phyloP scores from a whole-genome alignment of 2,329 filamentous ascomycete species.

The Xylariaceae sp. region DNA sequence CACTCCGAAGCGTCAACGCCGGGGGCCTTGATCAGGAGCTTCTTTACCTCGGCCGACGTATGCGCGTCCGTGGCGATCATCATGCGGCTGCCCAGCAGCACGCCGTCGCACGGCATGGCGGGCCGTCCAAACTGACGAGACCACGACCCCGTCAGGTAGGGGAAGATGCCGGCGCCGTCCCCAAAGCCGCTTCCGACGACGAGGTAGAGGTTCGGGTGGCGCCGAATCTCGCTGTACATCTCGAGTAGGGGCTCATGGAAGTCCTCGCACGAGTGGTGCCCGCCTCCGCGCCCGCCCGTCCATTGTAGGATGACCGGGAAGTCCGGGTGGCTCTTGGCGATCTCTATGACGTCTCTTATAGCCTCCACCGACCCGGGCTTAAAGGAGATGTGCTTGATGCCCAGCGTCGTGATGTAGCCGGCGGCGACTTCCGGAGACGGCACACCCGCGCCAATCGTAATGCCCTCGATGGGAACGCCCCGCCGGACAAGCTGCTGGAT shows the following conservation, averaged over 20 bases:
- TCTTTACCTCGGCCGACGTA: slow-evolving; percentile 79
- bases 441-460: slow-evolving; percentile 89
- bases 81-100: slow-evolving; percentile 84
- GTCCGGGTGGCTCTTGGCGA: slow-evolving; percentile 81
- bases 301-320: slow-evolving; percentile 91
- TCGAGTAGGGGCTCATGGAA: slow-evolving; percentile 87
- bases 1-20: slow-evolving; percentile 77
- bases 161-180: slow-evolving; percentile 82
- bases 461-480: slow-evolving; percentile 82
- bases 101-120: slow-evolving; percentile 90
- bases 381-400: slow-evolving; percentile 88
- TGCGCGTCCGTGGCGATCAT: slow-evolving; percentile 92
- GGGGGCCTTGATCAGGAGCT: slow-evolving; percentile 79
- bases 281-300: slow-evolving; percentile 90
- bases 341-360: slow-evolving; percentile 84
- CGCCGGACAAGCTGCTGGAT: slow-evolving; percentile 73
- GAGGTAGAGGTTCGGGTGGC: slow-evolving; percentile 79
- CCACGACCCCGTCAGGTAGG: slow-evolving; percentile 86
- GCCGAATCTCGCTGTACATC: slow-evolving; percentile 85
- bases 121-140: slow-evolving; percentile 78
- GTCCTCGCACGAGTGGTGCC: slow-evolving; percentile 91
- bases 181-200: slow-evolving; percentile 90
- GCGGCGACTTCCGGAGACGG: slow-evolving; percentile 89
- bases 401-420: slow-evolving; percentile 87
- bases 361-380: slow-evolving; percentile 87